phyloP scores from a whole-genome alignment of 1,284 basidiomycete species.

The Coniferiporia sulphurascens region DNA sequence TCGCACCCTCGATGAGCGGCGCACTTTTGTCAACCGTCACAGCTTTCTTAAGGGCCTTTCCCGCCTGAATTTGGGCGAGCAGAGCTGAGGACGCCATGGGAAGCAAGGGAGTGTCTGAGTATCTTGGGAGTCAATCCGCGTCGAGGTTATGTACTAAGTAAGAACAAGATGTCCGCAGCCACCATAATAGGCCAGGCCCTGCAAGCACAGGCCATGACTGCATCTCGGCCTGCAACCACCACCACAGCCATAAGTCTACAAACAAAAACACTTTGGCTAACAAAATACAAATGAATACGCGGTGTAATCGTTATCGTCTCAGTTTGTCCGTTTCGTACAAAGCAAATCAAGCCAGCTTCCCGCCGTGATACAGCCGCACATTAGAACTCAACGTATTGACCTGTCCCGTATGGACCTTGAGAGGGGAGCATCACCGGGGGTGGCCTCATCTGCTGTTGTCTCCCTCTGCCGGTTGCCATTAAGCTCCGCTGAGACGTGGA shows the following conservation, averaged over 20 bases:
- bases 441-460: too few relatives aligned
- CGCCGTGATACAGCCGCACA: too few relatives aligned
- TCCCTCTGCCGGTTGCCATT: too few relatives aligned
- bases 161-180: not conserved
- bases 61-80: constrained; percentile 72
- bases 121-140: not conserved
- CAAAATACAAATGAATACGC: too few relatives aligned
- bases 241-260: not conserved
- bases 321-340: too few relatives aligned
- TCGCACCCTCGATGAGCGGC: constrained; percentile 52
- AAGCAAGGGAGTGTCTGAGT: not conserved
- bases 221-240: not conserved
- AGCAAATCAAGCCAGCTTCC: too few relatives aligned
- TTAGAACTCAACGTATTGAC: too few relatives aligned
- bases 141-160: not conserved
- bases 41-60: constrained; percentile 76
- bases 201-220: not conserved
- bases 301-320: too few relatives aligned
- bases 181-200: not conserved
- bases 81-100: constrained; percentile 68
- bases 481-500: too few relatives aligned
- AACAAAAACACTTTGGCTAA: not conserved
- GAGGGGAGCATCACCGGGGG: too few relatives aligned
- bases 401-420: too few relatives aligned
- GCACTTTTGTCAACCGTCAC: constrained; percentile 80